Conservation (phyloP, 2,329 filamentous ascomycete species). For the Ophiostoma tasmaniense region DNA sequence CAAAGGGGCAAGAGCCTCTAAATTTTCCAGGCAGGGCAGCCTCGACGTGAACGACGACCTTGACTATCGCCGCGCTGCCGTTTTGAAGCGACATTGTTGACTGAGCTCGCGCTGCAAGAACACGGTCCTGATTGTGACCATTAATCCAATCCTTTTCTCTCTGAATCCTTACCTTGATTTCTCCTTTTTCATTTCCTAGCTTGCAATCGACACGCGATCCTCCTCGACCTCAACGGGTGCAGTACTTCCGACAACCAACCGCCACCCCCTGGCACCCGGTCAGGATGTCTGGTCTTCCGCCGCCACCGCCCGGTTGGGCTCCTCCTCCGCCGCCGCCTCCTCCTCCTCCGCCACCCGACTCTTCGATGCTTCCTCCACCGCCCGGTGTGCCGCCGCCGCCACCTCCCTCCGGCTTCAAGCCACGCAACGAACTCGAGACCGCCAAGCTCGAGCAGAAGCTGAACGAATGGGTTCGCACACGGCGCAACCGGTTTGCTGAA, state of each 20-base stretch:
- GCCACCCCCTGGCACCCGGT: not conserved
- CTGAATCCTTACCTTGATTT: not conserved
- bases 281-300: slow-evolving; percentile 25
- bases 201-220: not conserved
- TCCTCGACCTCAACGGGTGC: not conserved
- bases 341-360: slow-evolving; percentile 25
- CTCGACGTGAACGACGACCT: not conserved
- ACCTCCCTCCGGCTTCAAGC: slow-evolving; percentile 71
- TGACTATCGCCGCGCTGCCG: not conserved
- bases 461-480: slow-evolving; percentile 91
- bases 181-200: not conserved
- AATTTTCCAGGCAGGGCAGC: slow-evolving; percentile 2
- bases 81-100: not conserved
- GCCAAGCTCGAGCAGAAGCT: slow-evolving; percentile 98
- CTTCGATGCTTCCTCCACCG: slow-evolving; percentile 45
- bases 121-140: not conserved
- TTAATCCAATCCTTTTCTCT: not conserved
- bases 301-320: slow-evolving; percentile 51
- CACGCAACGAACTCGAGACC: slow-evolving; percentile 69
- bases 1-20: slow-evolving; percentile 4
- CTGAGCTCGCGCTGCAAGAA: not conserved
- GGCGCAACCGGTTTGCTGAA: slow-evolving; percentile 89
- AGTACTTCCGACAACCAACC: not conserved
- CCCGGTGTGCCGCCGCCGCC: slow-evolving; percentile 53
- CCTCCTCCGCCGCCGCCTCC: slow-evolving; percentile 37